A percentile compares a stretch with the other conserved stretches of the same genome.
phyloP scores from a whole-genome alignment of 2,329 filamentous ascomycete species.

The Calycina herbarum region DNA sequence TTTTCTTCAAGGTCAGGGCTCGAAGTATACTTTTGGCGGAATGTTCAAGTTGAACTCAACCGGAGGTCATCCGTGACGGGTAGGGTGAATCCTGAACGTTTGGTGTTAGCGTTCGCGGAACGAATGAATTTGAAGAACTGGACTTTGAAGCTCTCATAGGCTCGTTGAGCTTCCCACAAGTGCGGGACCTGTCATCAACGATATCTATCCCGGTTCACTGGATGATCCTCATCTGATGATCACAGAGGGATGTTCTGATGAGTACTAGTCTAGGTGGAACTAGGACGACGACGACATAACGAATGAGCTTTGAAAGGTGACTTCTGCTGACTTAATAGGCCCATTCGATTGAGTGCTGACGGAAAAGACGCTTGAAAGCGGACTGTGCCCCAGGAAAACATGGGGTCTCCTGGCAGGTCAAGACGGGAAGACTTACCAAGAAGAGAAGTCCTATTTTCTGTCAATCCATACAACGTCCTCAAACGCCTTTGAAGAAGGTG shows the following conservation, averaged over 20 bases:
- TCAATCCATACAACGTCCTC: conserved; percentile 10
- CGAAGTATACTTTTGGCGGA: neutral
- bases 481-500: conserved; percentile 7
- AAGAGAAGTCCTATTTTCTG: neutral
- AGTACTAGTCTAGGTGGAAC: neutral
- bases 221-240: neutral
- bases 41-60: neutral
- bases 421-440: conserved; percentile 7
- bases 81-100: conserved; percentile 18
- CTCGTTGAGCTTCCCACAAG: conserved; percentile 10
- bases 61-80: conserved; percentile 15
- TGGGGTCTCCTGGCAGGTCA: neutral
- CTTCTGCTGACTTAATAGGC: conserved; percentile 27
- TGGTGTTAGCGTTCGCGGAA: conserved; percentile 8
- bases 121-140: conserved; percentile 29
- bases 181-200: conserved; percentile 14
- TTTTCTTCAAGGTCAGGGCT: conserved; percentile 16
- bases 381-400: conserved; percentile 14
- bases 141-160: conserved; percentile 28
- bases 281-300: conserved; percentile 11
- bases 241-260: neutral
- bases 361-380: conserved; percentile 14
- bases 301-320: conserved; percentile 24
- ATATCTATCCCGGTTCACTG: conserved; percentile 6
- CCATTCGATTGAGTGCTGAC: conserved; percentile 30